Percentiles rank a stretch among this genome's conserved stretches.
Conservation (phyloP, 352 stramenopile genomes). For the Blastocystis sp. region DNA sequence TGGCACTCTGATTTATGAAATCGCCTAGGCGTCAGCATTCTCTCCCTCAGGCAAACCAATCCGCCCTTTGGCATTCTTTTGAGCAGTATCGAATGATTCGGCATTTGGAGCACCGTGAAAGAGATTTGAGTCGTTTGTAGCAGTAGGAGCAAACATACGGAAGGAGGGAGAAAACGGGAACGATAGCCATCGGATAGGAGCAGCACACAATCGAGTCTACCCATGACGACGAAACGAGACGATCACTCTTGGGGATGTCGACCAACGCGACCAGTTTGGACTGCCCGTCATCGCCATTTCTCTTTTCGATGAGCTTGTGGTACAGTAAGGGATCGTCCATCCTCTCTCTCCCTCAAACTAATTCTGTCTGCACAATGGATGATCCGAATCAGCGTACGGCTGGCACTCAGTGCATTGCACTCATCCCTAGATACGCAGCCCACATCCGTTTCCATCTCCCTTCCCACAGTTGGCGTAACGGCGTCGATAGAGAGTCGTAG, state of each 20-base stretch:
- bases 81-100: slow-evolving; percentile 34
- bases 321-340: not conserved
- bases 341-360: not conserved
- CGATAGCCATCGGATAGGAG: not conserved
- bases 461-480: slow-evolving; percentile 40
- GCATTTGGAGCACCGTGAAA: slow-evolving; percentile 42
- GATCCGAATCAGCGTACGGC: slow-evolving; percentile 12
- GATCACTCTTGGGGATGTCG: slow-evolving; percentile 26
- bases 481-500: slow-evolving; percentile 10
- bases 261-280: not conserved
- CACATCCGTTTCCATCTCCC: slow-evolving; percentile 35
- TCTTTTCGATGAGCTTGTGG: slow-evolving; percentile 12
- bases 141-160: slow-evolving; percentile 42
- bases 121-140: slow-evolving; percentile 24
- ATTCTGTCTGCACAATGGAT: slow-evolving; percentile 21
- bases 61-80: slow-evolving; percentile 60
- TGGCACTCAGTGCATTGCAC: not conserved
- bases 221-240: not conserved
- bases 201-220: slow-evolving; percentile 29
- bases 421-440: not conserved
- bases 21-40: not conserved
- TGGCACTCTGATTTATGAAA: slow-evolving; percentile 54
- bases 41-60: slow-evolving; percentile 9
- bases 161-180: not conserved
- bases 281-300: not conserved